phyloP scores from a whole-genome alignment of 2,329 filamentous ascomycete genomes.

The Elsinoe fawcettii region DNA sequence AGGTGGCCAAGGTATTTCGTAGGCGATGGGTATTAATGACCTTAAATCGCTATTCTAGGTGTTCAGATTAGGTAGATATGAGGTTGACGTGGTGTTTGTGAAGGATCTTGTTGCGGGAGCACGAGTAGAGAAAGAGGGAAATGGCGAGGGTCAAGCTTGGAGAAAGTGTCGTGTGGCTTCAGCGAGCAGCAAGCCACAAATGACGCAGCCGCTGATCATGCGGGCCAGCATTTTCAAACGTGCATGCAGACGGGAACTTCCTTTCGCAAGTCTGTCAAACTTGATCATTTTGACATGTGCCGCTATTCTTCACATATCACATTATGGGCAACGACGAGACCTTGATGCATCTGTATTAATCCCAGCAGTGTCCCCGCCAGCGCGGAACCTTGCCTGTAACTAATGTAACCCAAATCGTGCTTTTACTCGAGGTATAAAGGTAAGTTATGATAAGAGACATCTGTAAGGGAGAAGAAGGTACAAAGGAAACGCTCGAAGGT shows the following conservation, averaged over 20 bases:
- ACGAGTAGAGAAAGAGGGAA: constrained; percentile 6
- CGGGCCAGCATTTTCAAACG: not conserved
- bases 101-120: not conserved
- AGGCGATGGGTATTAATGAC: not conserved
- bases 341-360: constrained; percentile 11
- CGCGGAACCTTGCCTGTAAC: constrained; percentile 13
- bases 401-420: constrained; percentile 16
- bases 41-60: constrained; percentile 3
- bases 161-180: constrained; percentile 2
- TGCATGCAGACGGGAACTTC: not conserved
- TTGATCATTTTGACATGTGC: not conserved
- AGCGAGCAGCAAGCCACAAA: constrained; percentile 7
- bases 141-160: constrained; percentile 1
- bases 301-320: not conserved
- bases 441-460: constrained; percentile 13
- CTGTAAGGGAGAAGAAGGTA: constrained; percentile 10
- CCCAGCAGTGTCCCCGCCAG: constrained; percentile 9
- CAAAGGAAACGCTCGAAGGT: constrained; percentile 25
- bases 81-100: not conserved
- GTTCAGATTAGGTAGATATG: not conserved
- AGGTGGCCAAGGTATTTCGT: not conserved
- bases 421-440: constrained; percentile 18
- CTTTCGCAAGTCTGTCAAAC: not conserved
- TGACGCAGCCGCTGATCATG: constrained; percentile 12
- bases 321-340: not conserved